These are phyloP conservation scores for Penicillium crystallinum DNA, from an alignment of 495 filamentous ascomycete species.

Conservation along the genomic window DNA sequence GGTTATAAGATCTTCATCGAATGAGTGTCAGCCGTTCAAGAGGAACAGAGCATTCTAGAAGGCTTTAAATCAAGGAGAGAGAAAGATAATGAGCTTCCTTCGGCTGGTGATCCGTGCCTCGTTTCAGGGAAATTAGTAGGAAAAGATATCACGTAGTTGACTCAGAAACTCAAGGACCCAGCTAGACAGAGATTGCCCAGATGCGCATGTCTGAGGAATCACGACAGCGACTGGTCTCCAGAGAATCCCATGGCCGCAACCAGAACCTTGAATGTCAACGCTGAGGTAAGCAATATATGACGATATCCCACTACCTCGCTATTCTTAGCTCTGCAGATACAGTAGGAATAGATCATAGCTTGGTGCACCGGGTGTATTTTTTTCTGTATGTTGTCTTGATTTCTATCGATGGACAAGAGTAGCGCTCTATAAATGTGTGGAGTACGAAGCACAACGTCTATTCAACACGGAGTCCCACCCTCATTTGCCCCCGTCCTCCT, in stretches of 20 bases:
- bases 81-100: constrained; percentile 11
- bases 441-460: background rate
- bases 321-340: background rate
- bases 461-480: constrained; percentile 27
- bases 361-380: too few relatives aligned
- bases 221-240: constrained; percentile 2
- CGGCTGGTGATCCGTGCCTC: constrained; percentile 36
- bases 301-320: background rate
- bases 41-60: constrained; percentile 5
- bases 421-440: too few relatives aligned
- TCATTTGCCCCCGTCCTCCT: constrained; percentile 48
- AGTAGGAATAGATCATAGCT: too few relatives aligned
- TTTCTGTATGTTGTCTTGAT: too few relatives aligned
- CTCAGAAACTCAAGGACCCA: constrained; percentile 1
- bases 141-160: constrained; percentile 8
- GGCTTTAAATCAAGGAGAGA: constrained; percentile 11
- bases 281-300: constrained; percentile 17
- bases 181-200: background rate
- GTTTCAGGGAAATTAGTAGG: constrained; percentile 25
- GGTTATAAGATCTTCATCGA: background rate
- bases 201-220: too few relatives aligned
- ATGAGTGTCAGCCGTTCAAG: background rate
- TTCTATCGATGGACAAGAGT: background rate
- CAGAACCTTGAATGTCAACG: constrained; percentile 27
- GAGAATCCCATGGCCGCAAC: constrained; percentile 34